Percentiles rank a stretch among this genome's conserved stretches.
phyloP scores from a whole-genome alignment of 208 protist species.

The Trypanosoma cruzi region DNA sequence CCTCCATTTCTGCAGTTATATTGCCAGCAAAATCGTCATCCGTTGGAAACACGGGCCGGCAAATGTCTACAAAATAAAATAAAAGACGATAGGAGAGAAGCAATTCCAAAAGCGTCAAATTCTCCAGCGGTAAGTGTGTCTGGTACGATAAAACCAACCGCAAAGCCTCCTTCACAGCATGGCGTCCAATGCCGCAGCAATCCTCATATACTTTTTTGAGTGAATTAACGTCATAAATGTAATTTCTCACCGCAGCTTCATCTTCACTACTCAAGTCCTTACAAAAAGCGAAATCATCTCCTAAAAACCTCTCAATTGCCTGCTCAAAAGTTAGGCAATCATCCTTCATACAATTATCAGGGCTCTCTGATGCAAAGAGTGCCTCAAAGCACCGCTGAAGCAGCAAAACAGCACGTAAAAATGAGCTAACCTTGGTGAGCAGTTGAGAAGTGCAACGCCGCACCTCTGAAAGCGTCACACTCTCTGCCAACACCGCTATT shows the following conservation, averaged over 20 bases:
- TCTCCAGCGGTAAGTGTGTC: slow-evolving; percentile 2
- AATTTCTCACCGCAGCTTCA: background rate
- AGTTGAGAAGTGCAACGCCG: background rate
- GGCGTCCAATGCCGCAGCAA: background rate
- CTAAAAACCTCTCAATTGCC: background rate
- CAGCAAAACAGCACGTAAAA: slow-evolving; percentile 8
- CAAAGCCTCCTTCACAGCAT: background rate
- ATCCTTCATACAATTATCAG: background rate
- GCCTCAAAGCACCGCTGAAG: background rate
- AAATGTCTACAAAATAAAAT: slow-evolving; percentile 7
- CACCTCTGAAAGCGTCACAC: background rate
- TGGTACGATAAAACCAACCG: slow-evolving; percentile 3
- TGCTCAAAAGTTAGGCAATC: background rate
- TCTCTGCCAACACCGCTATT: background rate
- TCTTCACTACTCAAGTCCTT: background rate
- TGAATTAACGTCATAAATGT: background rate
- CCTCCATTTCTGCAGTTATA: slow-evolving; percentile 5
- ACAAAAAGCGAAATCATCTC: background rate
- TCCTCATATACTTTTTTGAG: background rate
- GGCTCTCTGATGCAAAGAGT: background rate
- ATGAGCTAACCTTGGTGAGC: background rate
- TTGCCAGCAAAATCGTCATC: background rate
- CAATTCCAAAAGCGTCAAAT: slow-evolving; percentile 1
- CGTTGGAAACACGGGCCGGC: background rate
- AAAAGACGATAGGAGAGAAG: slow-evolving; percentile 10